Evolutionary conservation across 208 protist species (phyloP).

Genomic region (Novymonas esmeraldas): DNA sequence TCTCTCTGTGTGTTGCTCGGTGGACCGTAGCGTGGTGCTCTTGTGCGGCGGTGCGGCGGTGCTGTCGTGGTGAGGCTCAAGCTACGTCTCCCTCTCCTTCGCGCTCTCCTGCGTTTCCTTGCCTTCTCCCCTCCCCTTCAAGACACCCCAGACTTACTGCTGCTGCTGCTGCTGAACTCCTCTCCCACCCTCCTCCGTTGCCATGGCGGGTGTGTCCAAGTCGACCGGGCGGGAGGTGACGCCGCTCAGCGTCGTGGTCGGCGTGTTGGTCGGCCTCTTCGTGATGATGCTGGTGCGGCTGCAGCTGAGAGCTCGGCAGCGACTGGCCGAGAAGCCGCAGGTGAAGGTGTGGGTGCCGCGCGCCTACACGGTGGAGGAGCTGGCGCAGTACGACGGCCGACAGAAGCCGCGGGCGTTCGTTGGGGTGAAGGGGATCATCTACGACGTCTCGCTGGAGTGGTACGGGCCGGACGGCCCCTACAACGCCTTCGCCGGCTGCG

Average conservation of each 20-base stretch:
- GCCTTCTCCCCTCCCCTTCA: no score
- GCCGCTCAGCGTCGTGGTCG: slow-evolving; percentile 22
- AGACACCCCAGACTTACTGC: no score
- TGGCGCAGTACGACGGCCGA: slow-evolving; percentile 75
- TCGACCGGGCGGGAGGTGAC: slow-evolving; percentile 3
- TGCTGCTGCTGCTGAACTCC: no score
- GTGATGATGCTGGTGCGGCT: slow-evolving; percentile 26
- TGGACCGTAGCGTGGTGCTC: no score
- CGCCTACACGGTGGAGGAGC: slow-evolving; percentile 80
- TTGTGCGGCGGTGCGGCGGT: no score
- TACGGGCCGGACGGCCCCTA: slow-evolving; percentile 82
- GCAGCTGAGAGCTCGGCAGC: slow-evolving; percentile 41
- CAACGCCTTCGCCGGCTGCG: slow-evolving; percentile 86
- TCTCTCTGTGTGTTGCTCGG: no score
- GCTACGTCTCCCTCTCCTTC: no score
- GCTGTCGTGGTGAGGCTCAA: no score
- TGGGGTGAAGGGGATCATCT: slow-evolving; percentile 85
- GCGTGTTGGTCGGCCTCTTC: slow-evolving; percentile 25
- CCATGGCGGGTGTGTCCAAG: slow-evolving; percentile 3
- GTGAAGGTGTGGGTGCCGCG: slow-evolving; percentile 61
- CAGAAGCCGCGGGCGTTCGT: slow-evolving; percentile 72
- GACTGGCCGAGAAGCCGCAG: slow-evolving; percentile 48
- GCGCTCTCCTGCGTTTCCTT: no score
- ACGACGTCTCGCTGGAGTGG: slow-evolving; percentile 77
- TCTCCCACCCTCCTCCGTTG: no score